Conservation (phyloP, 805 yeast genomes). For the Sungouiozyma ichnusensis region DNA sequence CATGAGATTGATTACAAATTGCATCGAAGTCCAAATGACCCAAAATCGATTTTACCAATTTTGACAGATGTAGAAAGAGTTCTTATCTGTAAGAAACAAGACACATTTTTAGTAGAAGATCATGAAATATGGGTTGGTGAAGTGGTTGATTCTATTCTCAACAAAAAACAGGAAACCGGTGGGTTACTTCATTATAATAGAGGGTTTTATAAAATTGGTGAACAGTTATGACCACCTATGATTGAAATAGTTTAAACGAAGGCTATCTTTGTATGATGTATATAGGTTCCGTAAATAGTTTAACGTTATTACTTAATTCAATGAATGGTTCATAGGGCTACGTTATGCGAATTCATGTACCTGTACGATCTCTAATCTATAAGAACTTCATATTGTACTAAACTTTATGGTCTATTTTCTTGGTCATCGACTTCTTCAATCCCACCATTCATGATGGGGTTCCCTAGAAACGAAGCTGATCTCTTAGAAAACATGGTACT, state of each 20-base stretch:
- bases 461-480: constrained; percentile 15
- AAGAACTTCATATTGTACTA: neutral
- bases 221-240: constrained; percentile 17
- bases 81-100: constrained; percentile 47
- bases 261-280: neutral
- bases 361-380: neutral
- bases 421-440: constrained; percentile 23
- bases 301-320: neutral
- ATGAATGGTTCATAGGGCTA: too few relatives aligned
- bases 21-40: constrained; percentile 9
- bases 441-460: constrained; percentile 23
- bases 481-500: constrained; percentile 28
- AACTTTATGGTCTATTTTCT: neutral
- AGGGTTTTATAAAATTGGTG: constrained; percentile 44
- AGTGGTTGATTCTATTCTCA: constrained; percentile 45
- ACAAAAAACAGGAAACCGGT: constrained; percentile 33
- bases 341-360: too few relatives aligned
- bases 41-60: constrained; percentile 39
- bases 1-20: constrained; percentile 24
- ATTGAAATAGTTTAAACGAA: neutral
- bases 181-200: constrained; percentile 60
- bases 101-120: constrained; percentile 54
- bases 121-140: constrained; percentile 89
- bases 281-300: neutral
- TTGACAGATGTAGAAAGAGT: constrained; percentile 47